Base-by-base conservation (phyloP, 2,329 filamentous ascomycete genomes). In the Setomelanomma holmii region DNA sequence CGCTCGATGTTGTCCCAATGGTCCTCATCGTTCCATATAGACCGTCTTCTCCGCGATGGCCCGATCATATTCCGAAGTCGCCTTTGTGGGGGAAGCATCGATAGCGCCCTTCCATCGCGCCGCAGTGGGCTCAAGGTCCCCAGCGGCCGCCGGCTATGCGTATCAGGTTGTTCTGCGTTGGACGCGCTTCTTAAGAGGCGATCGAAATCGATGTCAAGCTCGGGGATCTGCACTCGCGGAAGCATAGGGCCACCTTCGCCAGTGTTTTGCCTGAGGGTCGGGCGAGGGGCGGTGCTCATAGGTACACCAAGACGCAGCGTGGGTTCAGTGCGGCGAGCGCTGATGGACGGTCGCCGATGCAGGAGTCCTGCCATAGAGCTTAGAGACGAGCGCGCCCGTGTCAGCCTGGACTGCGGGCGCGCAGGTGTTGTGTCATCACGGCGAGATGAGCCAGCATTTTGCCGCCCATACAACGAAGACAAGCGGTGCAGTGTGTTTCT, bases 11-110 rank as follows among this genome's bases (percentile, higher is more conserved):
- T 64, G 38, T 65, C 64, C 55, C 66, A 53, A 48, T 61, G 61
- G 21, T 67, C 64, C 38, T 63, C 62, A 16, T 67, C 64, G 22
- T 60, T 54, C 64, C 64, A 67, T 46, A 84, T 75, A 19, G 82
- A 80, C 40, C 84, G 79, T 48, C 84, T 76, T 54, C 84, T 77
- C 51, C 85, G 78, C 46, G 73, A 57, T 12, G 76, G 75, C 43
- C 73, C 77, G 17, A 78, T 75, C 58, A 80, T 71, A 44, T 73
- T 75, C 40, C 78, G 73, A 22, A 79, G 55, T 11, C 72, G 64
- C 49, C 70, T 58, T 41, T 73, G 69, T 33, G 68, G 73, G 58
- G 61, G 73, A 21, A 68, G 68, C 65, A 69, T 74, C 39, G 65
- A 76, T 54, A 72, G 74, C 52, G 64, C 63, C 55, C 70, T 49